Conservation (phyloP, 2,329 filamentous ascomycete species). For the Penicillium sp. region DNA sequence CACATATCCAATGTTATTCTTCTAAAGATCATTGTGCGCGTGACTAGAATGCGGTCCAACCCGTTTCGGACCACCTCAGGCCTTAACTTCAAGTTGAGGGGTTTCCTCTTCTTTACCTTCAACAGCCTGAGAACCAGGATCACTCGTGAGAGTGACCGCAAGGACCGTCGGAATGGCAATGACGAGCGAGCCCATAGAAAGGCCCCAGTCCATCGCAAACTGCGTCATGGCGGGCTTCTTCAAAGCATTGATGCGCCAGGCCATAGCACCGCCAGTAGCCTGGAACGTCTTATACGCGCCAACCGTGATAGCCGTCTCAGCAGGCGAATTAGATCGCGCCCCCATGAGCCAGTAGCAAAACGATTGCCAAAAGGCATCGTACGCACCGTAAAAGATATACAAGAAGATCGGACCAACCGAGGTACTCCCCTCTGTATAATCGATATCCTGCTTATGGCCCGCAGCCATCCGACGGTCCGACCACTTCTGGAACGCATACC, state of each 20-base stretch:
- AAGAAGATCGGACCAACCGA: constrained; percentile 67
- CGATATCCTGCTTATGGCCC: constrained; percentile 49
- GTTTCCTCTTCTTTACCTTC: constrained; percentile 12
- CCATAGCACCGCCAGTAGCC: constrained; percentile 48
- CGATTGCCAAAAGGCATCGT: constrained; percentile 68
- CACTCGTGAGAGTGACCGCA: constrained; percentile 41
- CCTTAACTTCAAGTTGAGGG: constrained; percentile 4
- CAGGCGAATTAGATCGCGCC: constrained; percentile 47
- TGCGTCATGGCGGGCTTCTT: constrained; percentile 42
- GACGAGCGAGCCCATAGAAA: constrained; percentile 48
- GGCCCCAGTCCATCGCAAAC: constrained; percentile 50
- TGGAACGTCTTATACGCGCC: constrained; percentile 53
- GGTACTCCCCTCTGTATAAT: constrained; percentile 50
- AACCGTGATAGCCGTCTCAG: constrained; percentile 47
- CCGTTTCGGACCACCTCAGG: neutral
- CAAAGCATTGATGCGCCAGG: constrained; percentile 48
- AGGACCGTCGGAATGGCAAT: constrained; percentile 48
- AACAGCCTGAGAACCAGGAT: constrained; percentile 3
- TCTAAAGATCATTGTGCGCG: neutral
- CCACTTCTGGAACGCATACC: constrained; percentile 66
- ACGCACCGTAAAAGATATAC: constrained; percentile 71
- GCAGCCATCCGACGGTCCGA: constrained; percentile 48
- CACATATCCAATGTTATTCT: neutral
- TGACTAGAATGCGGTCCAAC: neutral
- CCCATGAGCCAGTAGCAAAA: constrained; percentile 64